These are phyloP conservation scores for Arbutus unedo DNA, from an alignment of 148 eudicot species.

Conservation along the genomic window DNA sequence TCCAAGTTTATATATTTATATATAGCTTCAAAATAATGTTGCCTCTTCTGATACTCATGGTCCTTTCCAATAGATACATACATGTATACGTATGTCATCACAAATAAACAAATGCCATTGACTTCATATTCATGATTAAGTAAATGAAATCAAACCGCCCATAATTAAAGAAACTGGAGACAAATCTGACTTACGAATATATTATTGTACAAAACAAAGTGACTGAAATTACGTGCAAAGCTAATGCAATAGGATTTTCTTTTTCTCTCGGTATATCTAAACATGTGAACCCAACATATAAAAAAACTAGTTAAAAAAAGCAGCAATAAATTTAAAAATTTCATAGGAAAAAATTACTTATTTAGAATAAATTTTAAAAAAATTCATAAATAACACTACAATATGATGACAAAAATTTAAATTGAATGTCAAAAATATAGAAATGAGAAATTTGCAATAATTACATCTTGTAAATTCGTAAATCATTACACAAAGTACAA, in stretches of 20 bases:
- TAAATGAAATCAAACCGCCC: background rate
- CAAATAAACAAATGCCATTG: background rate
- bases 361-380: too few species aligned
- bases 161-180: background rate
- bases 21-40: background rate
- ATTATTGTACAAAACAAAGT: background rate
- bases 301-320: too few species aligned
- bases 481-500: too few species aligned
- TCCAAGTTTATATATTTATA: too few species aligned
- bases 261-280: background rate
- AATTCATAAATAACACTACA: background rate
- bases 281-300: background rate
- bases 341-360: too few species aligned
- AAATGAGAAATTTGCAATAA: too few species aligned
- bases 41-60: background rate
- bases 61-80: too few species aligned
- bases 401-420: background rate
- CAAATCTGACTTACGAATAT: background rate
- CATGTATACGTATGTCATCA: too few species aligned
- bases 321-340: too few species aligned
- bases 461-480: too few species aligned
- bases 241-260: background rate
- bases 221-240: background rate
- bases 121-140: background rate
- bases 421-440: too few species aligned